Base-by-base conservation (phyloP, 2,329 filamentous ascomycete species). In the Ophiostoma ulmi region DNA sequence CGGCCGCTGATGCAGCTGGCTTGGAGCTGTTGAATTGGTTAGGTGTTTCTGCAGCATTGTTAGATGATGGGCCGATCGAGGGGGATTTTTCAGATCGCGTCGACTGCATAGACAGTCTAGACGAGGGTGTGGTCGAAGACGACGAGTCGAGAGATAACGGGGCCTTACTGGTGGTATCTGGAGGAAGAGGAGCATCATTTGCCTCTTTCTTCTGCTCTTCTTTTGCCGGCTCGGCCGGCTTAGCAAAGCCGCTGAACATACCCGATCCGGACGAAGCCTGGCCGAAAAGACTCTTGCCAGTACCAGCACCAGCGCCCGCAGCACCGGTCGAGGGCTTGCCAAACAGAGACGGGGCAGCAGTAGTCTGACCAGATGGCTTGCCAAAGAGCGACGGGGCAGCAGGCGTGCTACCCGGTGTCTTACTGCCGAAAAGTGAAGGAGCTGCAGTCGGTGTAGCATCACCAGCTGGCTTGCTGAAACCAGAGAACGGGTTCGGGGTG, bases 151-250 rank as follows among this genome's bases (percentile, higher is more conserved):
- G 74, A 68, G 81, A 78, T 75, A 82, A 87, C 68, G 79, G 77
- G 71, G 79, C 77, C 80, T 84, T 86, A 81, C 85, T 88, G 70
- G 81, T 86, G 71, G 84, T 78, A 73, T 87, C 85, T 31, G 86
- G 85, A 44, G 86, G 85, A 5, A 87, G 78, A 71, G 86, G 85
- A 20, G 48, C 22, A 41, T 64, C 35, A 10, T 44, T 22, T 68
- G 44, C 66, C 20, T 72, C 64, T 36, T 75, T 75, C 72, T 75
- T 75, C 70, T 77, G 73, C 31, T 80, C 74, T 52, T 80, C 78
- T 48, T 78, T 77, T 73, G 75, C 78, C 72, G 79, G 80, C 78
- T 58, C 77, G 77, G 61, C 13, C 0, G 66, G 66, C 44, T 72
- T 69, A 1, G 14, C 39, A 4, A 72, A 55, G 11, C 64, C 38